Evolutionary conservation across 352 stramenopile genomes (phyloP).

Genomic region (Albugo laibachii): DNA sequence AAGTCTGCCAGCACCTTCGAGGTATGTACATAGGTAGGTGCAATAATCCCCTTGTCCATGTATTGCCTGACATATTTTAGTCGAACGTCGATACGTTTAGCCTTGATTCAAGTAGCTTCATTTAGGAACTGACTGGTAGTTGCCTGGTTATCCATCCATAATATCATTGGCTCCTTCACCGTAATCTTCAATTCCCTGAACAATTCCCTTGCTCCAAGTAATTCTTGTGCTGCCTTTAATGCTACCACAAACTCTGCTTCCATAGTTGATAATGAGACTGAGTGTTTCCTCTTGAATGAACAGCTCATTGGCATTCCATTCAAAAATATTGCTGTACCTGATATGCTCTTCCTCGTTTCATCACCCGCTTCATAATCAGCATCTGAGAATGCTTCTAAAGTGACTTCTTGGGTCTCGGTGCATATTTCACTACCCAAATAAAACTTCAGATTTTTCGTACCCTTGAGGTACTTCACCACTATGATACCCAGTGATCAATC

Average conservation of each 20-base stretch:
- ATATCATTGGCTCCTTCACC: neutral
- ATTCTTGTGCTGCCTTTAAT: neutral
- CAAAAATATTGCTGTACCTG: slow-evolving; percentile 2
- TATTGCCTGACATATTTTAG: slow-evolving; percentile 6
- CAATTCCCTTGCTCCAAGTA: slow-evolving; percentile 4
- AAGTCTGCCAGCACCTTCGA: slow-evolving; percentile 5
- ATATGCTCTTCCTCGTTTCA: slow-evolving; percentile 8
- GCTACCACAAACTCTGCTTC: slow-evolving; percentile 9
- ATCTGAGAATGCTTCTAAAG: slow-evolving; percentile 6
- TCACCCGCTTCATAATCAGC: slow-evolving; percentile 8
- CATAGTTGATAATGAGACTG: slow-evolving; percentile 7
- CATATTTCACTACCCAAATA: neutral
- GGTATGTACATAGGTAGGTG: slow-evolving; percentile 2
- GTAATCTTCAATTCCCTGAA: slow-evolving; percentile 1
- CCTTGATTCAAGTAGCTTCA: slow-evolving; percentile 1
- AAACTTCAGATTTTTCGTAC: slow-evolving; percentile 3
- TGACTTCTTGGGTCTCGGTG: neutral
- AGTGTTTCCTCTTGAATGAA: slow-evolving; percentile 6
- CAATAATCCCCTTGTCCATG: neutral
- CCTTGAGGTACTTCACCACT: slow-evolving; percentile 11
- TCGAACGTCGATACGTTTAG: slow-evolving; percentile 8
- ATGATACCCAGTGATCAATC: slow-evolving; percentile 4
- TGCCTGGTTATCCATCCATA: slow-evolving; percentile 6
- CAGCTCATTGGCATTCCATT: slow-evolving; percentile 4
- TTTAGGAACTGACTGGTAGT: slow-evolving; percentile 3